phyloP scores from a whole-genome alignment of 164 flowering plant genomes.

The Piper betle region DNA sequence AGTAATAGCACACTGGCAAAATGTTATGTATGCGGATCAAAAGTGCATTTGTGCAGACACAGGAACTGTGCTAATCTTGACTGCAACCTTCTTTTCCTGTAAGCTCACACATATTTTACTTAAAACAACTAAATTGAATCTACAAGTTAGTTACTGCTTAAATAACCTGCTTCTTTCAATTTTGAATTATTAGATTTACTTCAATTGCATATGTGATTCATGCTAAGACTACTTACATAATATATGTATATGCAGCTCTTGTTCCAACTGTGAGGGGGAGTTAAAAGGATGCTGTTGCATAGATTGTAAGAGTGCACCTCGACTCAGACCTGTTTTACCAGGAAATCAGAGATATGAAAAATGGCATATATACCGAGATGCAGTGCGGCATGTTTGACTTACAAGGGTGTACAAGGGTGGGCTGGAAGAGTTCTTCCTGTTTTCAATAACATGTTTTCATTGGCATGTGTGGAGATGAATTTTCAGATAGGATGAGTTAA shows the following conservation, averaged over 20 bases:
- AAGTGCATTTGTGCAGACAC: slow-evolving; percentile 51
- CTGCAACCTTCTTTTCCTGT: slow-evolving; percentile 90
- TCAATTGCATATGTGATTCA: too few species aligned
- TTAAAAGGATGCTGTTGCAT: slow-evolving; percentile 64
- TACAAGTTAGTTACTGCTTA: neutral
- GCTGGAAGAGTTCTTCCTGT: too few species aligned
- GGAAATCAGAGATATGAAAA: slow-evolving; percentile 65
- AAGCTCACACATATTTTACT: slow-evolving; percentile 17
- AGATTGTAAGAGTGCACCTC: slow-evolving; percentile 54
- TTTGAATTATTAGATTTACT: neutral
- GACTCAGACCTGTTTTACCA: slow-evolving; percentile 60
- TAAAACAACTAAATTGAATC: neutral
- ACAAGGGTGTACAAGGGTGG: neutral
- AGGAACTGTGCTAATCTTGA: slow-evolving; percentile 90
- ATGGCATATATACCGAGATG: slow-evolving; percentile 72
- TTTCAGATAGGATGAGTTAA: too few species aligned
- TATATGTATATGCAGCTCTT: slow-evolving; percentile 40
- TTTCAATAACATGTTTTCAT: too few species aligned
- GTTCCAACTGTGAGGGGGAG: slow-evolving; percentile 35
- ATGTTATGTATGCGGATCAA: slow-evolving; percentile 58
- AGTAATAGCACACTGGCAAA: slow-evolving; percentile 32
- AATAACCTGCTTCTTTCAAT: neutral
- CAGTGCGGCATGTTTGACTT: slow-evolving; percentile 6
- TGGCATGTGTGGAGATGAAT: too few species aligned
- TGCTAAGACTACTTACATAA: neutral